A percentile compares a stretch with the other conserved stretches of the same genome.
phyloP scores from a whole-genome alignment of 345 rosid species.

The Salix koriyanagi region DNA sequence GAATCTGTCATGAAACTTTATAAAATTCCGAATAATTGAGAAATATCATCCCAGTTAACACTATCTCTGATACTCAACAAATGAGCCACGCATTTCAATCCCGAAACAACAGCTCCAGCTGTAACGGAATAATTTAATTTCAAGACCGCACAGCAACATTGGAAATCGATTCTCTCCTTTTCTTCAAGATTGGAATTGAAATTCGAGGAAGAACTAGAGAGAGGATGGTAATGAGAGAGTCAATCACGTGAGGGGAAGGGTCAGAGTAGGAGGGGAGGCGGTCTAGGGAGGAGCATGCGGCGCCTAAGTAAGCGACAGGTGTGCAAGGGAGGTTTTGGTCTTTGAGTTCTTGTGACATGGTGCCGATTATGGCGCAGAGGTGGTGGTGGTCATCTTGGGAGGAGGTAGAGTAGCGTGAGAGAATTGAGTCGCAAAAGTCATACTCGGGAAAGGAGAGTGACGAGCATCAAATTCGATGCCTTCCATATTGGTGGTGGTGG shows the following conservation, averaged over 20 bases:
- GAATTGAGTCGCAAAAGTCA: slow-evolving; percentile 57
- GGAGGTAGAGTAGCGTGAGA: slow-evolving; percentile 48
- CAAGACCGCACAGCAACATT: slow-evolving; percentile 41
- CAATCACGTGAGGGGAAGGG: slow-evolving; percentile 41
- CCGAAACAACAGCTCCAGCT: slow-evolving; percentile 41
- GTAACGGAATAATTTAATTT: slow-evolving; percentile 38
- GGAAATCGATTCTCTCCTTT: slow-evolving; percentile 50
- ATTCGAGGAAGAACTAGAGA: slow-evolving; percentile 56
- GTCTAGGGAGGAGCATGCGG: slow-evolving; percentile 56
- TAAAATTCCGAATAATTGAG: slow-evolving; percentile 41
- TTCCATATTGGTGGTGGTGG: slow-evolving; percentile 20
- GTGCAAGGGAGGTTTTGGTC: slow-evolving; percentile 57
- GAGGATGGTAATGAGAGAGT: slow-evolving; percentile 53
- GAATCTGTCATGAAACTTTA: slow-evolving; percentile 49
- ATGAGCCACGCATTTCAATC: slow-evolving; percentile 59
- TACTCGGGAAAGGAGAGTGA: slow-evolving; percentile 2
- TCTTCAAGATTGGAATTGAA: slow-evolving; percentile 41
- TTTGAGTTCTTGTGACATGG: slow-evolving; percentile 66
- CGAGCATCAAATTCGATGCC: slow-evolving; percentile 31
- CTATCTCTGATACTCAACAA: slow-evolving; percentile 46
- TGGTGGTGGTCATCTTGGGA: slow-evolving; percentile 52
- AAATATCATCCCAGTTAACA: slow-evolving; percentile 43
- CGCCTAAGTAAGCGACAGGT: slow-evolving; percentile 70
- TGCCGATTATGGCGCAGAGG: slow-evolving; percentile 62
- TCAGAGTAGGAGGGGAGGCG: slow-evolving; percentile 40